phyloP scores from a whole-genome alignment of 2,329 filamentous ascomycete genomes.

The Alternaria atra region DNA sequence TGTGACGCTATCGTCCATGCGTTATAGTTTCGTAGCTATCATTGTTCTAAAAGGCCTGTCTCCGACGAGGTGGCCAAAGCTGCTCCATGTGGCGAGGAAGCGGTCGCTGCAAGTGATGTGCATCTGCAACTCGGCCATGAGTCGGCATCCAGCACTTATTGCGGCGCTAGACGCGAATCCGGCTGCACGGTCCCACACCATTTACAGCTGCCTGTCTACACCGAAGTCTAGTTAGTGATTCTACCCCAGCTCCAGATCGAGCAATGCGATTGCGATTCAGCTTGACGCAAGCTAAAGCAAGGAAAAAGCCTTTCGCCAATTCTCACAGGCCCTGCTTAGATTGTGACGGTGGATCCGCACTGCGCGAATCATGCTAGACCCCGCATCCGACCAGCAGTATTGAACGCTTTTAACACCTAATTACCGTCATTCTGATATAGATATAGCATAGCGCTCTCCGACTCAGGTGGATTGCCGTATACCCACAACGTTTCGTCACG shows the following conservation, averaged over 20 bases:
- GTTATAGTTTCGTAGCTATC: too few species aligned
- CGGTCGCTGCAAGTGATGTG: too few species aligned
- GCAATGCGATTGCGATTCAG: constrained; percentile 40
- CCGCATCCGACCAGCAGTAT: constrained; percentile 42
- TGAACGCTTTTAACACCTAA: constrained; percentile 32
- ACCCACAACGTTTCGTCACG: constrained; percentile 28
- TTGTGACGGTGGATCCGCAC: constrained; percentile 42
- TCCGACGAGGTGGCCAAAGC: too few species aligned
- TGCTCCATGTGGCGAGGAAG: too few species aligned
- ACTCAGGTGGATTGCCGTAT: constrained; percentile 33
- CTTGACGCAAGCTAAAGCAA: constrained; percentile 38
- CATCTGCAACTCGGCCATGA: too few species aligned
- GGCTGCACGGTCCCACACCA: too few species aligned
- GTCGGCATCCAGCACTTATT: too few species aligned
- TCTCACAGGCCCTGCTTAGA: constrained; percentile 34
- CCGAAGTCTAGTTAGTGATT: constrained; percentile 23
- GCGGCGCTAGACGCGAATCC: too few species aligned
- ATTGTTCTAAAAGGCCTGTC: too few species aligned
- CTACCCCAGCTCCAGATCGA: constrained; percentile 45
- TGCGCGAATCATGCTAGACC: constrained; percentile 48
- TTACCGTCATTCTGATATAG: constrained; percentile 39
- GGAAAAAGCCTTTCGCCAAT: constrained; percentile 34
- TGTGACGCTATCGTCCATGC: too few species aligned
- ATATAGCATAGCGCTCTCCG: constrained; percentile 42
- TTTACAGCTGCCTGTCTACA: too few species aligned